These are phyloP conservation scores for Fraxinus albicans DNA, from an alignment of 305 asterid genomes.

Conservation along the genomic window DNA sequence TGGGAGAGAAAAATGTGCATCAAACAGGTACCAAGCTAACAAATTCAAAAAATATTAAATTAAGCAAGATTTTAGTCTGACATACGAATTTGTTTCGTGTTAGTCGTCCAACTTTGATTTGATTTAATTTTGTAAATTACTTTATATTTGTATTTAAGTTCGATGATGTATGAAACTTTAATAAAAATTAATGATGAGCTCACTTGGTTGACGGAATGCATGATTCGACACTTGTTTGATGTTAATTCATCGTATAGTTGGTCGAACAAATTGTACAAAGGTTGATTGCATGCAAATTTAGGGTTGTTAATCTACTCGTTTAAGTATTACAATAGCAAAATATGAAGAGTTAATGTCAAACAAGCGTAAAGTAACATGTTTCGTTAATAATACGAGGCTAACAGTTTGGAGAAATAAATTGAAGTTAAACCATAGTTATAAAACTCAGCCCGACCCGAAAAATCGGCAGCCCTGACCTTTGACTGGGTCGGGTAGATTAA, in stretches of 20 bases:
- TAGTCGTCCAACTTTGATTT: background rate
- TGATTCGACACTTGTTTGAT: background rate
- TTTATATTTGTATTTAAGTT: too few relatives aligned
- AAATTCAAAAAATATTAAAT: background rate
- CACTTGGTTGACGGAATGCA: background rate
- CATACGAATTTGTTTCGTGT: background rate
- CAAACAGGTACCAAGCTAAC: background rate
- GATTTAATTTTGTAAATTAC: background rate
- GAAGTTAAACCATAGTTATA: too few relatives aligned
- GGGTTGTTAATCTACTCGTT: background rate
- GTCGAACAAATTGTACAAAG: background rate
- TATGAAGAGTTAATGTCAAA: too few relatives aligned
- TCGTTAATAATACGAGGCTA: too few relatives aligned
- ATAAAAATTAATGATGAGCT: background rate
- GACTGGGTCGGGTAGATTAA: too few relatives aligned
- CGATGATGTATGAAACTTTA: too few relatives aligned
- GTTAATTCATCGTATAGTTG: background rate
- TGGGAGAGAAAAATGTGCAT: too few relatives aligned
- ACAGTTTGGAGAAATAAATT: too few relatives aligned
- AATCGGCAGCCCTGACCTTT: too few relatives aligned
- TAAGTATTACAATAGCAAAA: background rate
- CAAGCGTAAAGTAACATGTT: too few relatives aligned
- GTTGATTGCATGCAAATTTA: background rate
- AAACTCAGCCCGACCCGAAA: too few relatives aligned
- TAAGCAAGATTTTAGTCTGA: background rate